Evolutionary conservation across 2,329 filamentous ascomycete genomes (phyloP).

Genomic region (Elsinoe australis): DNA sequence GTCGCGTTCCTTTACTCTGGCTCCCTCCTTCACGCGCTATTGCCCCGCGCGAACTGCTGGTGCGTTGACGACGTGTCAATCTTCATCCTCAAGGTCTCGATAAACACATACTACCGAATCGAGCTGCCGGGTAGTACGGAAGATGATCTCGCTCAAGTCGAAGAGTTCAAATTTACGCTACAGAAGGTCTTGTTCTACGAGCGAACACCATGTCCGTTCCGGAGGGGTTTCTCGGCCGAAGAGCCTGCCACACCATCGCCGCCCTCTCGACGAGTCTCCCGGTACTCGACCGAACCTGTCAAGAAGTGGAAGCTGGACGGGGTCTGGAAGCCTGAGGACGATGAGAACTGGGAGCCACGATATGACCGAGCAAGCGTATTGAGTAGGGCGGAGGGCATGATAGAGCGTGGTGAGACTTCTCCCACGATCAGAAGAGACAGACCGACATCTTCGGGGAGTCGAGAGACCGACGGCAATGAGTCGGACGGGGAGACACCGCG

Average conservation of each 20-base stretch:
- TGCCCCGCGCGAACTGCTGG: constrained; percentile 89
- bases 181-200: constrained; percentile 73
- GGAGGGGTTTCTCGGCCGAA: constrained; percentile 65
- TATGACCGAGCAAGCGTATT: constrained; percentile 23
- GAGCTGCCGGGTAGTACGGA: constrained; percentile 63
- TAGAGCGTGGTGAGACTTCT: constrained; percentile 7
- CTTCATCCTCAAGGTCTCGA: constrained; percentile 78
- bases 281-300: constrained; percentile 54
- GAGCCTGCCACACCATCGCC: constrained; percentile 64
- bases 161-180: constrained; percentile 61
- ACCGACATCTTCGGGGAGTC: neutral
- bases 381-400: constrained; percentile 5
- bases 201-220: constrained; percentile 79
- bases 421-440: constrained; percentile 5
- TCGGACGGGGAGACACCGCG: constrained; percentile 18
- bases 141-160: constrained; percentile 57
- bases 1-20: constrained; percentile 85
- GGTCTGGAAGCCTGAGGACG: constrained; percentile 42
- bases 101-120: constrained; percentile 82
- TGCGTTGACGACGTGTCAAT: constrained; percentile 77
- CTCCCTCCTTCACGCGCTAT: constrained; percentile 72
- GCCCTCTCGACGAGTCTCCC: constrained; percentile 55
- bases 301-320: constrained; percentile 44
- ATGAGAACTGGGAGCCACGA: constrained; percentile 8
- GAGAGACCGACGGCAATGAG: constrained; percentile 5